phyloP scores from a whole-genome alignment of 2,329 filamentous ascomycete genomes.

The Phaeophleospora eucalypticola region DNA sequence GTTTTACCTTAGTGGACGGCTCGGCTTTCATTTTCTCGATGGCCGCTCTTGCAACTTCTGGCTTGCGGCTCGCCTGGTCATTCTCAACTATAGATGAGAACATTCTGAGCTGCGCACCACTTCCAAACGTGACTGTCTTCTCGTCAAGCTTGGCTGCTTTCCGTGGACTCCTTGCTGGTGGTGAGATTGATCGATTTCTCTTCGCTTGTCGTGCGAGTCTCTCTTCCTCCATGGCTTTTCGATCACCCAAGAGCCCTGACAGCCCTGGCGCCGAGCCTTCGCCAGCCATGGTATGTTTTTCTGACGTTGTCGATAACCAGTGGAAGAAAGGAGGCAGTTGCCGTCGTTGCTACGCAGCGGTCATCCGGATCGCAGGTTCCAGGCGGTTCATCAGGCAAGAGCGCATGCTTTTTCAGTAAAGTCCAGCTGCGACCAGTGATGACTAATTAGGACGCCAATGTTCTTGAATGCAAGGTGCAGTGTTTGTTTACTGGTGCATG shows the following conservation, averaged over 20 bases:
- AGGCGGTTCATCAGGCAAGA: too few species aligned
- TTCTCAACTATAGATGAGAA: conserved; percentile 22
- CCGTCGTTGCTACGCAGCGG: too few species aligned
- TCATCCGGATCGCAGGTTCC: too few species aligned
- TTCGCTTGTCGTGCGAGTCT: conserved; percentile 67
- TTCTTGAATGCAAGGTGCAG: background rate
- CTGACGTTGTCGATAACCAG: too few species aligned
- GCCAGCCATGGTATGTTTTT: background rate
- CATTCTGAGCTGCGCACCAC: conserved; percentile 24
- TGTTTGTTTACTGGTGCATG: too few species aligned
- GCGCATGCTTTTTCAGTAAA: too few species aligned
- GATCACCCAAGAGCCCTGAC: too few species aligned
- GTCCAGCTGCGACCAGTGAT: too few species aligned
- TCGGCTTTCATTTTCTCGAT: conserved; percentile 17
- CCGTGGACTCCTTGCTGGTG: conserved; percentile 25
- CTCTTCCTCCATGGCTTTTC: conserved; percentile 81
- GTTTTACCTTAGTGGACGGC: background rate
- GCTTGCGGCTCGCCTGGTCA: conserved; percentile 16
- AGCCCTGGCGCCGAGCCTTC: too few species aligned
- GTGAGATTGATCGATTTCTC: conserved; percentile 48
- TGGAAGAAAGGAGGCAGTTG: too few species aligned
- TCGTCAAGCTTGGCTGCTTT: conserved; percentile 26
- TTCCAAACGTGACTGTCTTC: conserved; percentile 15
- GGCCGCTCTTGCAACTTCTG: conserved; percentile 20
- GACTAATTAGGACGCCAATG: too few species aligned